Percentiles rank a stretch among this genome's conserved stretches.
Evolutionary conservation across 148 eudicot species (phyloP).

Genomic region (Linanthus parryae): DNA sequence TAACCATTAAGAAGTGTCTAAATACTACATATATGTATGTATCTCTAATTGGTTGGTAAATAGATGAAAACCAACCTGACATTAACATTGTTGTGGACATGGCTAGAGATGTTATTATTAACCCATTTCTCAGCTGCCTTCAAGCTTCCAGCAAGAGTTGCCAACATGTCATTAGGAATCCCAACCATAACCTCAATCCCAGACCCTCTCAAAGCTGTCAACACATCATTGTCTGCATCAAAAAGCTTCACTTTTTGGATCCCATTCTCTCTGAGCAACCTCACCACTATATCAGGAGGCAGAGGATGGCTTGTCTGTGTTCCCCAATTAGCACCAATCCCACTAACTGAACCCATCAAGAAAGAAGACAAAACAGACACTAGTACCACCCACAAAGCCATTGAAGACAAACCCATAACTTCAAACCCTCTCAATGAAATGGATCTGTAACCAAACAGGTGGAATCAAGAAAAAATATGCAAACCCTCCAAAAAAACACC

Average conservation of each 20-base stretch:
- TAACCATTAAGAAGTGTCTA: too few relatives aligned
- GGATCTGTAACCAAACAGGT: too few relatives aligned
- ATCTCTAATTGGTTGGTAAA: too few relatives aligned
- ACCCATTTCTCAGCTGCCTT: slow-evolving; percentile 97
- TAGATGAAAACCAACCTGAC: slow-evolving; percentile 59
- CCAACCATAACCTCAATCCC: slow-evolving; percentile 96
- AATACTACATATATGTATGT: too few relatives aligned
- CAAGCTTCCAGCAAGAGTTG: slow-evolving; percentile 50
- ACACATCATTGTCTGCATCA: slow-evolving; percentile 70
- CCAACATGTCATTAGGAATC: slow-evolving; percentile 87
- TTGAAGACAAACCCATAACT: slow-evolving; percentile 8
- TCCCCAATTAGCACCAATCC: slow-evolving; percentile 89
- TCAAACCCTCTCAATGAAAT: too few relatives aligned
- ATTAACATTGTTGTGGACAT: slow-evolving; percentile 52
- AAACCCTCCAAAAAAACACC: too few relatives aligned
- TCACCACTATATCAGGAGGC: slow-evolving; percentile 64
- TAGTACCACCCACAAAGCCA: slow-evolving; percentile 10
- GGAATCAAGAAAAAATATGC: too few relatives aligned
- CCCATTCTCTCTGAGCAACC: slow-evolving; percentile 70
- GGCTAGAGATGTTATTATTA: slow-evolving; percentile 65
- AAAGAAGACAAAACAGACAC: slow-evolving; percentile 8
- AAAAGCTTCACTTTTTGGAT: slow-evolving; percentile 84
- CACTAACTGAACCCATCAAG: slow-evolving; percentile 24
- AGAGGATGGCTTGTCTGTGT: slow-evolving; percentile 63
- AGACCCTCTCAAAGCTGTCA: slow-evolving; percentile 63